Percentiles rank a stretch among this genome's conserved stretches.
Evolutionary conservation across 2,329 filamentous ascomycete species (phyloP).

Genomic region (Ophiocordyceps sinensis): DNA sequence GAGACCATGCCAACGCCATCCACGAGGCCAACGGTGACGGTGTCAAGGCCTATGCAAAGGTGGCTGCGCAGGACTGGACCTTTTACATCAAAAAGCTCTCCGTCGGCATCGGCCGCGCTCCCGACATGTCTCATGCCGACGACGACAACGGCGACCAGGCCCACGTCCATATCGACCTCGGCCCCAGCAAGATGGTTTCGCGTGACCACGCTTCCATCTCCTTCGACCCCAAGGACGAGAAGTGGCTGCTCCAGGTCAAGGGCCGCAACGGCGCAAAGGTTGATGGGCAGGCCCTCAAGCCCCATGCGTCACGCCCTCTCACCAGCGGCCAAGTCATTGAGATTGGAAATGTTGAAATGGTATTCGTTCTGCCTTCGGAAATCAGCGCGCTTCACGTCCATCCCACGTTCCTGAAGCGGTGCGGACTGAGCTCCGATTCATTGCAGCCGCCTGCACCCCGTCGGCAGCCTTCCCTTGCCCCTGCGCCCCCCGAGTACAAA

Average conservation of each 20-base stretch:
- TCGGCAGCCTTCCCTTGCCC: constrained; percentile 36
- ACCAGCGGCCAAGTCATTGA: constrained; percentile 84
- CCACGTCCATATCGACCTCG: constrained; percentile 73
- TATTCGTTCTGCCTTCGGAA: constrained; percentile 84
- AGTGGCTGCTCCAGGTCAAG: constrained; percentile 76
- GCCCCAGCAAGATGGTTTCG: constrained; percentile 69
- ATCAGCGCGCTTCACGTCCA: constrained; percentile 52
- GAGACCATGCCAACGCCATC: constrained; percentile 48
- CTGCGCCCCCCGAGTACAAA: constrained; percentile 44
- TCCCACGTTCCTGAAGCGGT: constrained; percentile 53
- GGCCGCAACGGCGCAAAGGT: constrained; percentile 85
- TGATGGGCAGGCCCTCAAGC: constrained; percentile 57
- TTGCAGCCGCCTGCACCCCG: constrained; percentile 12
- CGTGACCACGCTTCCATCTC: constrained; percentile 62
- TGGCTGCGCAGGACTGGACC: constrained; percentile 70
- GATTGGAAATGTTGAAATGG: constrained; percentile 90
- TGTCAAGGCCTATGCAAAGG: constrained; percentile 66
- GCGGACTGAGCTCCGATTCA: constrained; percentile 31
- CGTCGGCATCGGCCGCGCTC: constrained; percentile 61
- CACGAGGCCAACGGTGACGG: constrained; percentile 47
- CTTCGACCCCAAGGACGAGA: constrained; percentile 52
- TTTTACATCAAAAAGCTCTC: constrained; percentile 67
- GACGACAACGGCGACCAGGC: constrained; percentile 30
- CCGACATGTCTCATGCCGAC: constrained; percentile 28
- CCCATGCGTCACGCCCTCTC: constrained; percentile 50